These are phyloP conservation scores for Yamadazyma siamensis DNA, from an alignment of 1,139 yeast genomes.

Conservation along the genomic window DNA sequence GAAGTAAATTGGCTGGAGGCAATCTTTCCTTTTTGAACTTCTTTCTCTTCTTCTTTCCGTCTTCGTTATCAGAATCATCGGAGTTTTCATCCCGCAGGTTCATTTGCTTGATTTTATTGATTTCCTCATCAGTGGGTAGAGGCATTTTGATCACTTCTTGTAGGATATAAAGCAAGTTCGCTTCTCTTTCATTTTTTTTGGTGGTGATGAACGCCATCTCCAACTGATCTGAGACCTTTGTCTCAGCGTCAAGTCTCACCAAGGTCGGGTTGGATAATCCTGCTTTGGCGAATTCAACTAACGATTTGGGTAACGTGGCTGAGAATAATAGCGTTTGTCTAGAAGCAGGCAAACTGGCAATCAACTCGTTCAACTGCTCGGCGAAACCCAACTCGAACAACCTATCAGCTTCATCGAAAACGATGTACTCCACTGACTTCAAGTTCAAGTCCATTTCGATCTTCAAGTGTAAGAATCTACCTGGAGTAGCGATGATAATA, in stretches of 20 bases:
- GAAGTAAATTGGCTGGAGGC: conserved; percentile 79
- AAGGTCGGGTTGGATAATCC: conserved; percentile 89
- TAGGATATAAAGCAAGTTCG: conserved; percentile 68
- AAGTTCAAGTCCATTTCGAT: conserved; percentile 92
- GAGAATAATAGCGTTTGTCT: conserved; percentile 90
- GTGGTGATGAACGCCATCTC: conserved; percentile 86
- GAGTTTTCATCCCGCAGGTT: conserved; percentile 43
- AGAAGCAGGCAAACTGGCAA: conserved; percentile 75
- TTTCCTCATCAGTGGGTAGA: conserved; percentile 63
- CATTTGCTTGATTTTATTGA: conserved; percentile 47
- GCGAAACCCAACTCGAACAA: conserved; percentile 96
- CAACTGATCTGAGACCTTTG: conserved; percentile 82
- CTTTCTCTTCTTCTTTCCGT: conserved; percentile 31
- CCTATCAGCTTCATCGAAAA: conserved; percentile 97
- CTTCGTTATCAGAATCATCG: conserved; percentile 31
- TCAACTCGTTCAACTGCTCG: conserved; percentile 86
- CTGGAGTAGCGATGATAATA: conserved; percentile 94
- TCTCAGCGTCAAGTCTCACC: conserved; percentile 88
- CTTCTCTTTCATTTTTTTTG: conserved; percentile 86
- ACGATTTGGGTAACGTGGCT: conserved; percentile 88
- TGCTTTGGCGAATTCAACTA: conserved; percentile 96
- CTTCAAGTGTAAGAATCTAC: conserved; percentile 91
- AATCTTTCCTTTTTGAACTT: conserved; percentile 53
- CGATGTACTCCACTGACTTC: conserved; percentile 80
- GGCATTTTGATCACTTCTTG: conserved; percentile 89